Evolutionary conservation across 1,284 basidiomycete species (phyloP).

Genomic region (Naganishia sp.): DNA sequence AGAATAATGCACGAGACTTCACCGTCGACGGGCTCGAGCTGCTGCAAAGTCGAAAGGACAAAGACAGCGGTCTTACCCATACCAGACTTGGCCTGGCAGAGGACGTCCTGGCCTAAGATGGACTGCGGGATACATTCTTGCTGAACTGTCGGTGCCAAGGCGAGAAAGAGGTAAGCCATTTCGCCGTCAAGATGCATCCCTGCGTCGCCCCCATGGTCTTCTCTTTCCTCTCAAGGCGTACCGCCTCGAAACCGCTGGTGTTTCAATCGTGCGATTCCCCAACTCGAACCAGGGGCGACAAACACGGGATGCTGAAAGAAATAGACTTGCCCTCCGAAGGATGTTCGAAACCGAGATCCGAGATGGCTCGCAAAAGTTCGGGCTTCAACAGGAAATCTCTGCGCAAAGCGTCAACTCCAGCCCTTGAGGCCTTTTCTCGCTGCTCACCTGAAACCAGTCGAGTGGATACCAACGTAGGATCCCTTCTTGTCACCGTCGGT

Average conservation of each 20-base stretch:
- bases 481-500: slow-evolving; percentile 84
- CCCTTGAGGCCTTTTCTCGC: background rate
- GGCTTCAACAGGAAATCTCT: slow-evolving; percentile 97
- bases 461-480: slow-evolving; percentile 96
- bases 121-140: slow-evolving; percentile 99
- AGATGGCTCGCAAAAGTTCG: slow-evolving; percentile 94
- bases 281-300: slow-evolving; percentile 22
- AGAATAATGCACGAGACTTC: slow-evolving; percentile 97
- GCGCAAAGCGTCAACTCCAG: slow-evolving; percentile 38
- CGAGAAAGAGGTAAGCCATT: slow-evolving; percentile 27
- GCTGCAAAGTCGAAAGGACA: slow-evolving; percentile 95
- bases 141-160: slow-evolving; percentile 68
- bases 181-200: background rate
- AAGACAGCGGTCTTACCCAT: slow-evolving; percentile 99
- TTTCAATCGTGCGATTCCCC: background rate
- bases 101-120: slow-evolving; percentile 97
- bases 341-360: slow-evolving; percentile 98
- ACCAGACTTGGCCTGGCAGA: slow-evolving; percentile 99
- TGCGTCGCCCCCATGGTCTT: background rate
- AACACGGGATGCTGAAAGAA: background rate
- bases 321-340: slow-evolving; percentile 85
- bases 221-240: background rate
- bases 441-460: slow-evolving; percentile 83
- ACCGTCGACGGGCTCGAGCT: slow-evolving; percentile 96
- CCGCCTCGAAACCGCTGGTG: background rate